Conservation (phyloP, 768 basidiomycete species). For the Boletus rex-veris region DNA sequence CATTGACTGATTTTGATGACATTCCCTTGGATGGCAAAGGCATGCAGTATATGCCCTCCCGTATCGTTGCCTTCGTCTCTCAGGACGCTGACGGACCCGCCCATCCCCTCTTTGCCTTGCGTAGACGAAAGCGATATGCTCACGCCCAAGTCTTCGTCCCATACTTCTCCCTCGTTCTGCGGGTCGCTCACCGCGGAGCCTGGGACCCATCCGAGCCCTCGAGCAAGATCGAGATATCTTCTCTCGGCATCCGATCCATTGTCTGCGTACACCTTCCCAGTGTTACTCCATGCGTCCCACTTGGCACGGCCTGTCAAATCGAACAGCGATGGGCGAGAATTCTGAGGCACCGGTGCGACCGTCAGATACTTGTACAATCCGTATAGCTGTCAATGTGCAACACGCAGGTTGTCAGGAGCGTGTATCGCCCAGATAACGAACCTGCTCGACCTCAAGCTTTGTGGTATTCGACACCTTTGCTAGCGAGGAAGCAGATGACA, state of each 20-base stretch:
- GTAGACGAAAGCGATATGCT: conserved; percentile 20
- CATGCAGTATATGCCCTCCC: conserved; percentile 50
- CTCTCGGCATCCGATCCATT: conserved; percentile 48
- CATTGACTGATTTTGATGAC: conserved; percentile 41
- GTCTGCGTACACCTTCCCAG: conserved; percentile 47
- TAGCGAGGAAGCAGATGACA: conserved; percentile 55
- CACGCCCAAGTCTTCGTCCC: conserved; percentile 40
- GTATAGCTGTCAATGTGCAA: conserved; percentile 59
- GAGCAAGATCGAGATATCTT: conserved; percentile 68
- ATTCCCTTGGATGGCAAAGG: conserved; percentile 59
- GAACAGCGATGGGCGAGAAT: conserved; percentile 67
- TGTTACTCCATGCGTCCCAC: conserved; percentile 77
- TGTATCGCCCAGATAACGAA: conserved; percentile 12
- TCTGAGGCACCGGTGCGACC: conserved; percentile 50
- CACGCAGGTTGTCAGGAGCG: conserved; percentile 22
- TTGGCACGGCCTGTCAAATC: conserved; percentile 79
- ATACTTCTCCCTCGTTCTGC: conserved; percentile 35
- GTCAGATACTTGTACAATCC: conserved; percentile 79
- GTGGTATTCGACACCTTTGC: conserved; percentile 52
- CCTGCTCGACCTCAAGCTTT: conserved; percentile 69
- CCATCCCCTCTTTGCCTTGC: conserved; percentile 42
- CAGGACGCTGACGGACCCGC: conserved; percentile 61
- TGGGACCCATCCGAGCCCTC: conserved; percentile 64
- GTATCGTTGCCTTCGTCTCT: conserved; percentile 38
- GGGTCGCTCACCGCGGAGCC: conserved; percentile 16